Conservation (phyloP, 257 asterid species). For the Craterostigma plantagineum region DNA sequence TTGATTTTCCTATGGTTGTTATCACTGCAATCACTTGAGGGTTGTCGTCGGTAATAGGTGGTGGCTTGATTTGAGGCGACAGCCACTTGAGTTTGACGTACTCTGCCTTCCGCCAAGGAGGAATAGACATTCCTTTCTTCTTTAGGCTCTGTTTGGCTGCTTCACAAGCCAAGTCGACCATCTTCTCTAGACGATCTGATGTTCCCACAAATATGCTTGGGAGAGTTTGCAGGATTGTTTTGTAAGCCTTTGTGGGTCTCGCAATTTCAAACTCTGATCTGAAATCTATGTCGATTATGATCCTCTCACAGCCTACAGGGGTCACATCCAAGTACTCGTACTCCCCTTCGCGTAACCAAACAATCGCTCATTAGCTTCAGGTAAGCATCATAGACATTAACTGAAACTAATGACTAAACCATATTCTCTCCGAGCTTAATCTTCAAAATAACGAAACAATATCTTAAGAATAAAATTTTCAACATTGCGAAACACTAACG, state of each 20-base stretch:
- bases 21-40: not conserved
- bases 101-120: constrained; percentile 80
- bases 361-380: not conserved
- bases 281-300: constrained; percentile 70
- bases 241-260: constrained; percentile 62
- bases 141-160: constrained; percentile 67
- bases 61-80: constrained; percentile 18
- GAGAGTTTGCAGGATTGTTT: constrained; percentile 33
- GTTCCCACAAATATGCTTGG: constrained; percentile 67
- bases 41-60: not conserved
- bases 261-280: constrained; percentile 81
- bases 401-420: no score
- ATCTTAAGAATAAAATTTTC: no score
- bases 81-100: constrained; percentile 83
- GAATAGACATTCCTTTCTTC: constrained; percentile 79
- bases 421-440: no score
- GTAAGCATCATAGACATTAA: no score
- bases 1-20: constrained; percentile 1
- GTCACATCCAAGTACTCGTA: constrained; percentile 68
- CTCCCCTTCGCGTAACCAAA: constrained; percentile 26
- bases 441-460: no score
- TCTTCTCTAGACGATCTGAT: constrained; percentile 58
- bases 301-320: constrained; percentile 20
- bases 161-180: constrained; percentile 40
- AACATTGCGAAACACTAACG: no score